Evolutionary conservation across 78 protist genomes (phyloP).

Genomic region (Dictyostelium brefeldianum): DNA sequence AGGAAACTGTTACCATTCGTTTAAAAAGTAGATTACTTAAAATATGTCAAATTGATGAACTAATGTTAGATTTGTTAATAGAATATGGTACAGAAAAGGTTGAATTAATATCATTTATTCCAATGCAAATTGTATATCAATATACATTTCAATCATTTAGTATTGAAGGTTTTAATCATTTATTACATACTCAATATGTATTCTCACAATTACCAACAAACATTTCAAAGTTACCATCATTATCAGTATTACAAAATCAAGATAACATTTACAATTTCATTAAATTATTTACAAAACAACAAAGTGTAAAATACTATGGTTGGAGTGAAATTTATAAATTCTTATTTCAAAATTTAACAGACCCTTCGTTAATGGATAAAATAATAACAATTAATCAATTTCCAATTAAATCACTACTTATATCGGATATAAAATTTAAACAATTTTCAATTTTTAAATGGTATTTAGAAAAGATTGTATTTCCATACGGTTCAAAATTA

Average conservation of each 20-base stretch:
- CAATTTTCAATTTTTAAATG: neutral
- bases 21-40: neutral
- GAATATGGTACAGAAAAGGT: neutral
- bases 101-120: neutral
- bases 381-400: neutral
- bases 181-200: neutral
- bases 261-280: neutral
- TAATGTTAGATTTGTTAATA: neutral
- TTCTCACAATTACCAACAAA: neutral
- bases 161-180: neutral
- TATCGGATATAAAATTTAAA: neutral
- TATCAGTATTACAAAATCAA: neutral
- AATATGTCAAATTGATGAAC: neutral
- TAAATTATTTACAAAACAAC: neutral
- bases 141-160: slow-evolving; percentile 2
- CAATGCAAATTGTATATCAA: neutral
- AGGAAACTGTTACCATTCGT: no score
- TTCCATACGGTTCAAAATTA: neutral
- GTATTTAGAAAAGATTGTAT: neutral
- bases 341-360: neutral
- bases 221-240: neutral
- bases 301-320: neutral
- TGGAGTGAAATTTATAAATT: neutral
- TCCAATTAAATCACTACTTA: neutral
- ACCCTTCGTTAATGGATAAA: neutral